Conservation (phyloP, 2,329 filamentous ascomycete species). For the Madurella fahalii region DNA sequence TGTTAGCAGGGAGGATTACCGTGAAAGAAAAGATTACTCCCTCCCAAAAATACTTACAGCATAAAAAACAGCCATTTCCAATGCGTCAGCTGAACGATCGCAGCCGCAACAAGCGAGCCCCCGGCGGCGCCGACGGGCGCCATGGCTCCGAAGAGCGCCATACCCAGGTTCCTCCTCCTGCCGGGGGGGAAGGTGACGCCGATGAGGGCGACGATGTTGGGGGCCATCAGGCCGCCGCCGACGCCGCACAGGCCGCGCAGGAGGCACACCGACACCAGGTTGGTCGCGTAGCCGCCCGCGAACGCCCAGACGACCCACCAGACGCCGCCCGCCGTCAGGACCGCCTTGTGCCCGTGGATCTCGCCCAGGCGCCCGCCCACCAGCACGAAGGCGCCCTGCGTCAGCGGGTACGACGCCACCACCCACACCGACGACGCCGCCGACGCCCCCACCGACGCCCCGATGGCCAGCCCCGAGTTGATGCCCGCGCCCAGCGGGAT, state of each 20-base stretch:
- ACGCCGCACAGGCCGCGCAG: constrained; percentile 13
- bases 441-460: background rate
- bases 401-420: constrained; percentile 13
- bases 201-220: constrained; percentile 15
- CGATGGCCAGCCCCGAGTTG: constrained; percentile 2
- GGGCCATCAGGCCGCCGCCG: constrained; percentile 12
- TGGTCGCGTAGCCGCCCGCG: constrained; percentile 1
- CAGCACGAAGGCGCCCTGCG: constrained; percentile 16
- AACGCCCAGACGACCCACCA: constrained; percentile 16
- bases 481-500: constrained; percentile 5
- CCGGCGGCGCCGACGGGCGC: constrained; percentile 13
- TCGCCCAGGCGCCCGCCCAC: constrained; percentile 13
- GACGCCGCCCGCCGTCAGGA: constrained; percentile 6
- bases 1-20: background rate
- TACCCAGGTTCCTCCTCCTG: constrained; percentile 8
- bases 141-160: constrained; percentile 14
- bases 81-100: background rate
- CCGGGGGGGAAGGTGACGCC: constrained; percentile 8
- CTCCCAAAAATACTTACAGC: background rate
- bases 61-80: constrained; percentile 9
- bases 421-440: background rate
- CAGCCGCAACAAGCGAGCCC: constrained; percentile 23
- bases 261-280: constrained; percentile 8
- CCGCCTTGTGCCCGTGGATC: constrained; percentile 18
- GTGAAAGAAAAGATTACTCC: no score